Conservation (phyloP, 2,329 filamentous ascomycete genomes). For the Penicillium sp. region DNA sequence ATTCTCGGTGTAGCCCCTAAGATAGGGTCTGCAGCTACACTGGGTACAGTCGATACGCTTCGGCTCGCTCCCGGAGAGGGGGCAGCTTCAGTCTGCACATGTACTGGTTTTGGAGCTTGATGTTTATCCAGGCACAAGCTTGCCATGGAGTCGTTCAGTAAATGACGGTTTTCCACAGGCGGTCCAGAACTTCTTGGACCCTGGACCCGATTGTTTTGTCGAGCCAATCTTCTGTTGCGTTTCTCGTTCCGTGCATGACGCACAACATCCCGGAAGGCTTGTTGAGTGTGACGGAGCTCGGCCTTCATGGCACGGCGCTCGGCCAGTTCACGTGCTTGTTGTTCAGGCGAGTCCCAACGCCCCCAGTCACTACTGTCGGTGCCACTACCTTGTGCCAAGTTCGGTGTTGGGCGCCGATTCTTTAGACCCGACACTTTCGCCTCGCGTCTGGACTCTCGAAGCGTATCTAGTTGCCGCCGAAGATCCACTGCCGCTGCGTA, state of each 20-base stretch:
- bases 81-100: conserved; percentile 1
- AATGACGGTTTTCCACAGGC: conserved; percentile 6
- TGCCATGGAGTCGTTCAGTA: conserved; percentile 18
- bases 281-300: conserved; percentile 33
- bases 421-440: conserved; percentile 19
- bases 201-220: conserved; percentile 21
- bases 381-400: conserved; percentile 4
- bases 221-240: conserved; percentile 23
- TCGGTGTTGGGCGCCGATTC: conserved; percentile 19
- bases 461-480: conserved; percentile 28
- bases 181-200: not conserved
- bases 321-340: conserved; percentile 25
- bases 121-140: conserved; percentile 9
- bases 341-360: conserved; percentile 33
- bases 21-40: conserved; percentile 9
- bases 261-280: conserved; percentile 33
- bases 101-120: not conserved
- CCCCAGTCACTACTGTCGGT: conserved; percentile 25
- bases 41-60: not conserved
- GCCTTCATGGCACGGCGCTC: conserved; percentile 31
- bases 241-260: conserved; percentile 34
- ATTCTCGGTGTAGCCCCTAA: conserved; percentile 1
- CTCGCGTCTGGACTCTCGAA: conserved; percentile 32
- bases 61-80: not conserved
- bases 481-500: conserved; percentile 33